These are phyloP conservation scores for Leonotis leonurus DNA, from an alignment of 257 asterid genomes.

Conservation along the genomic window DNA sequence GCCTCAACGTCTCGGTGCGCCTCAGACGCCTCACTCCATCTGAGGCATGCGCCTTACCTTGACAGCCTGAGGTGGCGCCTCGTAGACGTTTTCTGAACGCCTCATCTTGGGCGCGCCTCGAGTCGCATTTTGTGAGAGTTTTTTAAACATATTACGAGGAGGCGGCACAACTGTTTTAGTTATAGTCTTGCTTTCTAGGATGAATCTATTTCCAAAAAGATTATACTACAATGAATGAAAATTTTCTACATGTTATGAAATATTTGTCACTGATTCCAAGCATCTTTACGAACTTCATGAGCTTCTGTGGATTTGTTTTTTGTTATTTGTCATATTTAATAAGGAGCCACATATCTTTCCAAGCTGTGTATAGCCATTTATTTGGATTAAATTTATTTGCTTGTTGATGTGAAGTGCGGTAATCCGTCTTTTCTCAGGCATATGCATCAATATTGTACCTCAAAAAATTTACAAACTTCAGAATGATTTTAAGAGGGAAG, in stretches of 20 bases:
- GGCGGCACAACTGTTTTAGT: too few relatives aligned
- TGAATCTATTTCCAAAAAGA: neutral
- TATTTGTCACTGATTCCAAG: neutral
- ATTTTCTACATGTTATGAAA: conserved; percentile 4
- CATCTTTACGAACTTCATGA: neutral
- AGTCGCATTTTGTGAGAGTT: too few relatives aligned
- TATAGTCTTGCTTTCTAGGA: neutral
- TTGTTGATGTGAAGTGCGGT: conserved; percentile 7
- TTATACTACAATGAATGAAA: neutral
- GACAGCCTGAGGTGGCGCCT: too few relatives aligned
- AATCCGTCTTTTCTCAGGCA: conserved; percentile 49
- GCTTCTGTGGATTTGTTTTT: neutral
- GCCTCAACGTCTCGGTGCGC: too few relatives aligned
- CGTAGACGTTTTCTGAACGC: too few relatives aligned
- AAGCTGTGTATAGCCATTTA: neutral
- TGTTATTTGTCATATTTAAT: neutral
- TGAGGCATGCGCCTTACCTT: too few relatives aligned
- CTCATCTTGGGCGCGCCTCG: too few relatives aligned
- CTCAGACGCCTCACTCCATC: too few relatives aligned
- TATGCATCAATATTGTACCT: conserved; percentile 82
- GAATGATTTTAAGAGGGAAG: conserved; percentile 71
- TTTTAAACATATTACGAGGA: too few relatives aligned
- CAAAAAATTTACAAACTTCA: conserved; percentile 59
- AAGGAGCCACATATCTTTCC: conserved; percentile 5
- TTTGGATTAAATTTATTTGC: conserved; percentile 7